Conservation (phyloP, 345 rosid species). For the Aquilaria malaccensis region DNA sequence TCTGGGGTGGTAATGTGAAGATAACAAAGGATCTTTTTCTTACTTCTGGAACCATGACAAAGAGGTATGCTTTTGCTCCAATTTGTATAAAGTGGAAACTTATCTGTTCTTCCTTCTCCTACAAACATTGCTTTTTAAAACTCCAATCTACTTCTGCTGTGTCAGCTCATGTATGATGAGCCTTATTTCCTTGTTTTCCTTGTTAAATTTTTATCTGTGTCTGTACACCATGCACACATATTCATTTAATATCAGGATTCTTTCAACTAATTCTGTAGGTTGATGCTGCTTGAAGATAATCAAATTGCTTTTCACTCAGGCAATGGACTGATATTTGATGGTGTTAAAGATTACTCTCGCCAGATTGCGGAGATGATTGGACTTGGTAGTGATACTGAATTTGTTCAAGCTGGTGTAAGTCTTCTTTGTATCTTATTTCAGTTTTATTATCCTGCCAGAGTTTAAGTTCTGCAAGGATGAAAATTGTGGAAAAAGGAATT, state of each 20-base stretch:
- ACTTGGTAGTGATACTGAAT: constrained; percentile 82
- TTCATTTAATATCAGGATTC: constrained; percentile 1
- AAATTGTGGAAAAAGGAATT: constrained; percentile 1
- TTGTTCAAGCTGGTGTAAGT: constrained; percentile 92
- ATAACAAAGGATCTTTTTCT: constrained; percentile 95
- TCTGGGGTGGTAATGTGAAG: constrained; percentile 96
- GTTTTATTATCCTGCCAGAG: constrained; percentile 4
- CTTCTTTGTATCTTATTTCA: constrained; percentile 11
- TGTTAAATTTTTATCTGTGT: neutral
- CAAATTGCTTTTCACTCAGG: constrained; percentile 95
- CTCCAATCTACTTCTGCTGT: neutral
- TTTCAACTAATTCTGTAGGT: constrained; percentile 27
- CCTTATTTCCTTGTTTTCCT: constrained; percentile 3
- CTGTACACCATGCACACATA: neutral
- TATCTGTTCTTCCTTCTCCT: neutral
- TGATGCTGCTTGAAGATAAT: constrained; percentile 97
- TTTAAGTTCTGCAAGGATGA: constrained; percentile 3
- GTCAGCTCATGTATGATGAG: neutral
- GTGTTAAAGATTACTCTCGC: constrained; percentile 92
- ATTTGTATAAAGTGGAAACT: constrained; percentile 5
- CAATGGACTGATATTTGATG: constrained; percentile 78
- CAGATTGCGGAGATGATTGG: constrained; percentile 98
- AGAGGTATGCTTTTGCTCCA: constrained; percentile 43
- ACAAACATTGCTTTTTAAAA: neutral
- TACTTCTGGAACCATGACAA: constrained; percentile 94